These are phyloP conservation scores for Vitis cinerea DNA, from an alignment of 164 flowering plant species.

Conservation along the genomic window DNA sequence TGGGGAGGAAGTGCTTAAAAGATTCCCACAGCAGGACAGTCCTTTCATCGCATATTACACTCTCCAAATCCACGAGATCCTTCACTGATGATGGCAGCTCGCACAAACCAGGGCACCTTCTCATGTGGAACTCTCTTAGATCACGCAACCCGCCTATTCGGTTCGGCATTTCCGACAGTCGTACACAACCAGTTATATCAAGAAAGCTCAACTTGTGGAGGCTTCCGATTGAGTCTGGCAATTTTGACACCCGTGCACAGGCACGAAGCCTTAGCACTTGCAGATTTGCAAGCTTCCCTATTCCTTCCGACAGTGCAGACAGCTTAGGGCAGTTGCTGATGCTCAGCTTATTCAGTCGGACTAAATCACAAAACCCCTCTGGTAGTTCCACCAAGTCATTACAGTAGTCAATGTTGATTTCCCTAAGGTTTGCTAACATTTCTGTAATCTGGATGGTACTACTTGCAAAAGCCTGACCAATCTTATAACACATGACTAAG, in stretches of 20 bases:
- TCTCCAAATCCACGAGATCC: constrained; percentile 20
- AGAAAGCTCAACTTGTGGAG: constrained; percentile 27
- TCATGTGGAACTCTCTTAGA: constrained; percentile 29
- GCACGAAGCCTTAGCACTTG: constrained; percentile 35
- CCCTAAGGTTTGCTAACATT: constrained; percentile 30
- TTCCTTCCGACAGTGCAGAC: constrained; percentile 20
- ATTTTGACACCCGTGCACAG: constrained; percentile 25
- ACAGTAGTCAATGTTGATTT: constrained; percentile 41
- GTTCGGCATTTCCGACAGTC: constrained; percentile 28
- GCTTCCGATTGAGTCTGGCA: constrained; percentile 32
- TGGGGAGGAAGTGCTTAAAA: neutral
- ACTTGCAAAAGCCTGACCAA: constrained; percentile 22
- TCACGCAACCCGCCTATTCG: constrained; percentile 24
- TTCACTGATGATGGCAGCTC: constrained; percentile 24
- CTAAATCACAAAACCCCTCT: constrained; percentile 22
- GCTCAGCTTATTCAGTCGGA: constrained; percentile 27
- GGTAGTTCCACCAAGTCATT: constrained; percentile 35
- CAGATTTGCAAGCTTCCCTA: constrained; percentile 27
- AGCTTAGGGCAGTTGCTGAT: constrained; percentile 43
- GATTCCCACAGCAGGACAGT: constrained; percentile 22
- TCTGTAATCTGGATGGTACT: constrained; percentile 2
- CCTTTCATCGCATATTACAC: constrained; percentile 37
- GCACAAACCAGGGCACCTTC: constrained; percentile 22
- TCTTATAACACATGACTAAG: constrained; percentile 29
- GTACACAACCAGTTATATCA: constrained; percentile 36